Evolutionary conservation across 192 early-diverging fungal genomes (phyloP).

Genomic region (Backusella tuberculispora): DNA sequence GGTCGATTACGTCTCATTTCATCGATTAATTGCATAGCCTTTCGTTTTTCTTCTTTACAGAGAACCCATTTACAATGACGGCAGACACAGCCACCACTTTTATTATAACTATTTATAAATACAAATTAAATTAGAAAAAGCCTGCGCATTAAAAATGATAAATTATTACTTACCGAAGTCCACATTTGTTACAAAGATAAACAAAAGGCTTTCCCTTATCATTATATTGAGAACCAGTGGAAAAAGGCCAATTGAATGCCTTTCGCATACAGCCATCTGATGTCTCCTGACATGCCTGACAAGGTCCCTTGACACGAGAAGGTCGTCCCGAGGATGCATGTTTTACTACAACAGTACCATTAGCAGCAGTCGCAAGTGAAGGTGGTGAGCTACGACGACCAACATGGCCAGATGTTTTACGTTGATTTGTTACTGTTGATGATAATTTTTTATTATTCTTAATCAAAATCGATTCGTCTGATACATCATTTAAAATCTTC

Average conservation of each 20-base stretch:
- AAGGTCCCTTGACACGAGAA: conserved; percentile 40
- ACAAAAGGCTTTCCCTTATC: conserved; percentile 44
- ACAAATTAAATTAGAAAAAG: conserved; percentile 24
- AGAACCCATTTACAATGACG: conserved; percentile 44
- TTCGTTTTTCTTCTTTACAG: conserved; percentile 48
- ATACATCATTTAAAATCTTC: conserved; percentile 6
- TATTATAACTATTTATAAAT: conserved; percentile 46
- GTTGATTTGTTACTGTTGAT: neutral
- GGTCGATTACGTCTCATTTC: conserved; percentile 39
- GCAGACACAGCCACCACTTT: conserved; percentile 43
- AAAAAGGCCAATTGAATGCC: conserved; percentile 47
- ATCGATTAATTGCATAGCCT: conserved; percentile 43
- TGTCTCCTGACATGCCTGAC: conserved; percentile 41
- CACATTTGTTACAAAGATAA: conserved; percentile 50
- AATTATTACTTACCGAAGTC: conserved; percentile 43
- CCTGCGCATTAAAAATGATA: neutral
- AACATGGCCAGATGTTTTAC: neutral
- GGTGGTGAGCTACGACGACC: neutral
- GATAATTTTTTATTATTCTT: neutral
- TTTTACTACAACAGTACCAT: conserved; percentile 8
- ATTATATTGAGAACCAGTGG: conserved; percentile 28
- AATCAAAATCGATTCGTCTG: neutral
- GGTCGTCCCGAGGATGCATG: conserved; percentile 30
- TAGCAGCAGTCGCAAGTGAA: neutral
- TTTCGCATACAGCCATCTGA: conserved; percentile 48